Evolutionary conservation across 306 rosid species (phyloP).

Genomic region (Malus orientalis): DNA sequence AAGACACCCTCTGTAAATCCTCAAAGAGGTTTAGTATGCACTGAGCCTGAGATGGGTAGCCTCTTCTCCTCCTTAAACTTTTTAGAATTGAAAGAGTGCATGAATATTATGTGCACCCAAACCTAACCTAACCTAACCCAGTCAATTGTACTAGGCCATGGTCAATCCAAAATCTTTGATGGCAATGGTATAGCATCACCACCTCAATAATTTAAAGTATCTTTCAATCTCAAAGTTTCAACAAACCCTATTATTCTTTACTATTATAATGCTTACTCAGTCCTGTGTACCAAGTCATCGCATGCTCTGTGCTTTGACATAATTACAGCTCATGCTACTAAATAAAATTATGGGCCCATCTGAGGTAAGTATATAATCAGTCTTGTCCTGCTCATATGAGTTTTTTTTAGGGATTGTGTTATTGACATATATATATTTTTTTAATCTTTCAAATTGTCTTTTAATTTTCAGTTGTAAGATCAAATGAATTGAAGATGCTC

Average conservation of each 20-base stretch:
- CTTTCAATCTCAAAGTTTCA: background rate
- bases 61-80: too few species aligned
- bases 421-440: too few species aligned
- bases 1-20: too few species aligned
- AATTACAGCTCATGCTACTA: background rate
- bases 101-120: background rate
- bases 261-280: background rate
- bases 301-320: background rate
- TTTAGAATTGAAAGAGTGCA: background rate
- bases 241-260: background rate
- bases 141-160: background rate
- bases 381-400: background rate
- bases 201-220: constrained; percentile 10
- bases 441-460: too few species aligned
- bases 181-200: background rate
- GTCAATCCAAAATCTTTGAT: background rate
- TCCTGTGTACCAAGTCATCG: constrained; percentile 1
- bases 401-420: background rate
- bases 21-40: too few species aligned
- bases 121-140: background rate
- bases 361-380: background rate
- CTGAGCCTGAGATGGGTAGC: too few species aligned
- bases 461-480: too few species aligned
- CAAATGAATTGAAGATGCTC: too few species aligned
- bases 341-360: background rate